A percentile compares a stretch with the other conserved stretches of the same genome.
phyloP scores from a whole-genome alignment of 768 basidiomycete genomes.

The Phaffia australis region DNA sequence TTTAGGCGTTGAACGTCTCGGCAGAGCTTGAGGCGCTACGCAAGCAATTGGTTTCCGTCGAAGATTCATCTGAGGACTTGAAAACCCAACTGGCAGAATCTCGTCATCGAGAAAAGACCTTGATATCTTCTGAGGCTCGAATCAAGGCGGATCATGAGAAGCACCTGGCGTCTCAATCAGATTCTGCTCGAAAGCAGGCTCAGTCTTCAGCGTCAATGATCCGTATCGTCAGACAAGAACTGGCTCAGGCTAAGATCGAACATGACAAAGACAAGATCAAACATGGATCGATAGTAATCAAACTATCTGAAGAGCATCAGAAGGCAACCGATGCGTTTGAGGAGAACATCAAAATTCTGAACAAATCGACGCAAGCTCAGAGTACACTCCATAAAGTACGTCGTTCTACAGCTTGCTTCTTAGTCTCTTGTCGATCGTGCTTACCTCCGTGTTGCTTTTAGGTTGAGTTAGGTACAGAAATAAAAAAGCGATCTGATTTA shows the following conservation, averaged over 20 bases:
- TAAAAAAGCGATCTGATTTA: conserved; percentile 7
- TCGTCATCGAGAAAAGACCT: conserved; percentile 44
- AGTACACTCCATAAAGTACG: conserved; percentile 1
- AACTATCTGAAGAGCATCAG: conserved; percentile 35
- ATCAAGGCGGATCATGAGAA: conserved; percentile 24
- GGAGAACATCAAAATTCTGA: background rate
- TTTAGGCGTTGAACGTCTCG: conserved; percentile 73
- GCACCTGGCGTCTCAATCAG: conserved; percentile 12
- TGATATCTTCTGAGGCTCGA: conserved; percentile 15
- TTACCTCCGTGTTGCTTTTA: no score
- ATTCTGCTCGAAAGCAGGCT: conserved; percentile 10
- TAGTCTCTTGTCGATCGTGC: no score
- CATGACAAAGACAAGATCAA: conserved; percentile 42
- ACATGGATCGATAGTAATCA: conserved; percentile 48
- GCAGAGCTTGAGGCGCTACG: conserved; percentile 57
- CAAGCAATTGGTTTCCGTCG: conserved; percentile 21
- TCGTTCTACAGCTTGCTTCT: no score
- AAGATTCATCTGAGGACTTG: conserved; percentile 37
- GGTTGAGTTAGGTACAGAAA: background rate
- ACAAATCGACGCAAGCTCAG: background rate
- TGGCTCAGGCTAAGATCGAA: conserved; percentile 45
- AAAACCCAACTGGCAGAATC: conserved; percentile 31
- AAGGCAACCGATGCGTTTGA: conserved; percentile 31
- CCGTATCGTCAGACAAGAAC: conserved; percentile 29
- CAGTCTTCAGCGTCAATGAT: conserved; percentile 2